Evolutionary conservation across 257 asterid genomes (phyloP).

Genomic region (Voacanga thouarsii): DNA sequence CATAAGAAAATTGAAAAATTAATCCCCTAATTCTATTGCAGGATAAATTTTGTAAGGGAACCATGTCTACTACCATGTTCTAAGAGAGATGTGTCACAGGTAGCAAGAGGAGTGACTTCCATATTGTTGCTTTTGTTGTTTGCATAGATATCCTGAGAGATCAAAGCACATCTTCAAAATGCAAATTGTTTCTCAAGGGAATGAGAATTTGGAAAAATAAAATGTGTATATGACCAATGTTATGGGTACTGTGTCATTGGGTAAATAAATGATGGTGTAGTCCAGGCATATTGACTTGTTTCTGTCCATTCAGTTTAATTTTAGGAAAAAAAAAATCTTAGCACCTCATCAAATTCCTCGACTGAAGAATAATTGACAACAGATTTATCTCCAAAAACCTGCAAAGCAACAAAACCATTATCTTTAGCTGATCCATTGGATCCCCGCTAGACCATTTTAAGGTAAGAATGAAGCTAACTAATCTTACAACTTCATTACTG

Average conservation of each 20-base stretch:
- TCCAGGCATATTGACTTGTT: neutral
- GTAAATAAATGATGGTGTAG: neutral
- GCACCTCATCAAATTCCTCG: neutral
- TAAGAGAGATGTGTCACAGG: constrained; percentile 13
- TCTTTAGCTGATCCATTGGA: neutral
- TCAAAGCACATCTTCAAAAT: constrained; percentile 12
- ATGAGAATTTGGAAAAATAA: neutral
- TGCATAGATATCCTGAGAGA: constrained; percentile 39
- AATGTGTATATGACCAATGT: neutral
- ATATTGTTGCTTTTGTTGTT: constrained; percentile 11
- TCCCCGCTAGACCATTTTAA: neutral
- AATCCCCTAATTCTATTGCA: neutral
- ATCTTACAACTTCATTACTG: constrained; percentile 1
- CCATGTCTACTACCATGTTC: constrained; percentile 26
- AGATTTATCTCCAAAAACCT: constrained; percentile 9
- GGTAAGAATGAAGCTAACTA: neutral
- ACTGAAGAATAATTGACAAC: neutral
- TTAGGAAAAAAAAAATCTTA: neutral
- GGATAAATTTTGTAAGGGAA: neutral
- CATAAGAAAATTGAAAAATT: constrained; percentile 6
- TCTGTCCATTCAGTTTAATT: neutral
- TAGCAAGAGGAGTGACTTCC: constrained; percentile 20
- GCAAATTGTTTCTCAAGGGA: neutral
- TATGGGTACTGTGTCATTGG: neutral
- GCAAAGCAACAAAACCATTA: constrained; percentile 4